These are phyloP conservation scores for Spergularia azorica DNA, from an alignment of 179 eudicot species.

Conservation along the genomic window DNA sequence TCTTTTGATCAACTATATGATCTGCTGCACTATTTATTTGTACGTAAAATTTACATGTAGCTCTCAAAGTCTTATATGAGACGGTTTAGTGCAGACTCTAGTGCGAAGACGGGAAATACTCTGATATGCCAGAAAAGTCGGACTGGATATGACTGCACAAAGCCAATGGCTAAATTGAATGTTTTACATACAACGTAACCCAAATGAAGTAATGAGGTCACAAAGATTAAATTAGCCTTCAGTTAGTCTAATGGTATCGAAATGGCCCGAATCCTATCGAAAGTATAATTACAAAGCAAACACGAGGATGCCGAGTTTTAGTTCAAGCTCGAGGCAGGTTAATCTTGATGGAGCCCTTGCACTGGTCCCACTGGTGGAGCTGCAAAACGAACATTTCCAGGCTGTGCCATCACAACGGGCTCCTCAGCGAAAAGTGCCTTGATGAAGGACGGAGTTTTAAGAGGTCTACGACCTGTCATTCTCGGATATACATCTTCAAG, in stretches of 20 bases:
- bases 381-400: conserved; percentile 76
- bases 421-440: conserved; percentile 83
- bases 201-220: conserved; percentile 19
- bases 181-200: conserved; percentile 26
- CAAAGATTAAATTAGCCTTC: conserved; percentile 21
- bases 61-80: too few relatives aligned
- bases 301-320: conserved; percentile 22
- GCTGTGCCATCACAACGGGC: conserved; percentile 77
- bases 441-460: conserved; percentile 79
- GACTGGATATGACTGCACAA: conserved; percentile 25
- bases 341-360: conserved; percentile 47
- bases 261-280: not conserved
- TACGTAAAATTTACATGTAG: too few relatives aligned
- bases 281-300: conserved; percentile 37
- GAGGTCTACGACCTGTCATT: conserved; percentile 89
- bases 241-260: conserved; percentile 19
- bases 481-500: conserved; percentile 93
- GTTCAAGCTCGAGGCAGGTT: conserved; percentile 11
- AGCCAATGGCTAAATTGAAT: conserved; percentile 6
- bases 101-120: too few relatives aligned
- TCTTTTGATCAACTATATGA: too few relatives aligned
- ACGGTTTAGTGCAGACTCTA: too few relatives aligned
- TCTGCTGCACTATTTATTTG: too few relatives aligned
- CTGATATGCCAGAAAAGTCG: not conserved
- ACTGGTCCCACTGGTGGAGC: conserved; percentile 53